Conservation (phyloP, 768 basidiomycete species). For the Hericium coralloides region DNA sequence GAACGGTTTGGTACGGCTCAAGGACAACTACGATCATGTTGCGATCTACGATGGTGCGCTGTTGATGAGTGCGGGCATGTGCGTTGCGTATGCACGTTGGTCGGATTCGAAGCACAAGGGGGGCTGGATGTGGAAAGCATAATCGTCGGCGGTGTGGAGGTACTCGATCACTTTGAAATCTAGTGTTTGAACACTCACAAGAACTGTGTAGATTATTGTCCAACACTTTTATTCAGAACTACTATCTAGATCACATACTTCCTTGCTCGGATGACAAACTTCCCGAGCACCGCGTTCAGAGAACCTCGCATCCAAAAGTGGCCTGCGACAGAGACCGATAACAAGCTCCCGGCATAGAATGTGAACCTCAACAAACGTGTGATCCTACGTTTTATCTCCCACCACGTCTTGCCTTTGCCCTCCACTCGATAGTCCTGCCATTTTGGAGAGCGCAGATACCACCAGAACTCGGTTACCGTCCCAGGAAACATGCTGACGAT, state of each 20-base stretch:
- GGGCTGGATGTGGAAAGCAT: slow-evolving; percentile 33
- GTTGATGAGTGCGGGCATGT: slow-evolving; percentile 27
- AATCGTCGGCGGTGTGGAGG: neutral
- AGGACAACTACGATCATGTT: slow-evolving; percentile 27
- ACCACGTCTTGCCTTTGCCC: neutral
- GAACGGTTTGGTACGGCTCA: neutral
- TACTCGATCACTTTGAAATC: no score
- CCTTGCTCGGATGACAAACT: no score
- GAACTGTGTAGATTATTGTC: no score
- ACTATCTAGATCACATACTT: no score
- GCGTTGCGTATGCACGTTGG: slow-evolving; percentile 33
- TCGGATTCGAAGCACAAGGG: slow-evolving; percentile 33
- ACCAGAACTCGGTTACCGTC: slow-evolving; percentile 5
- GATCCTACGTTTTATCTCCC: neutral
- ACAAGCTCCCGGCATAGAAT: no score
- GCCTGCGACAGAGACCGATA: no score
- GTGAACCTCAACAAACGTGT: no score
- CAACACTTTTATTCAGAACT: no score
- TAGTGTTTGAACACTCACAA: no score
- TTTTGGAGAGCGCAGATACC: slow-evolving; percentile 5
- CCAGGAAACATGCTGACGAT: slow-evolving; percentile 7
- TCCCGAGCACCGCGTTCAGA: no score
- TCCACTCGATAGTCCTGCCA: slow-evolving; percentile 7
- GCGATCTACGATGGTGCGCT: slow-evolving; percentile 29
- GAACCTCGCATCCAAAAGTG: no score